These are phyloP conservation scores for Leccinum rimulosum DNA, from an alignment of 768 basidiomycete species.

Conservation along the genomic window DNA sequence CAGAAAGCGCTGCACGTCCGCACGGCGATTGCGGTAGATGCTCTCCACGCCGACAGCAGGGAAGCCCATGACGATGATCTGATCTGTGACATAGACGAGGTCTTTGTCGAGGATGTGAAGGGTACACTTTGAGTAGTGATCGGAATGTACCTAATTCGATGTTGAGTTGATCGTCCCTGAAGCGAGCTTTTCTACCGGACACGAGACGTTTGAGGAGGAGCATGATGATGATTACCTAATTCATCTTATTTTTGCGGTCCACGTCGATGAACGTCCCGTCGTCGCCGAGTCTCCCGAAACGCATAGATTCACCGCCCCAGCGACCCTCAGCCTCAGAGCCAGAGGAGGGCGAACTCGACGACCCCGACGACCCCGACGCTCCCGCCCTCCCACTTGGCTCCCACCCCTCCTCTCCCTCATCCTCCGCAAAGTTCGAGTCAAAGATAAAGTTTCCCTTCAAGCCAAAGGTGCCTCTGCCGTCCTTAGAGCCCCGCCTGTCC, in stretches of 20 bases:
- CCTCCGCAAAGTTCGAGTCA: constrained; percentile 34
- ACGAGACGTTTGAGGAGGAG: constrained; percentile 72
- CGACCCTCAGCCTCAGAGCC: constrained; percentile 59
- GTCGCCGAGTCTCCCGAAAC: constrained; percentile 39
- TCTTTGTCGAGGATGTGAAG: constrained; percentile 34
- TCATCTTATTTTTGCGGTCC: background rate
- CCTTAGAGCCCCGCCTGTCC: constrained; percentile 32
- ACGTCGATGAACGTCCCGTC: constrained; percentile 14
- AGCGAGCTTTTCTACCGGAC: constrained; percentile 79
- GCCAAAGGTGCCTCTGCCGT: constrained; percentile 24
- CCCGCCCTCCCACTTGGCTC: constrained; percentile 8
- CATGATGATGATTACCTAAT: constrained; percentile 38
- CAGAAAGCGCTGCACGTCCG: constrained; percentile 74
- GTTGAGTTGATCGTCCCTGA: constrained; percentile 61
- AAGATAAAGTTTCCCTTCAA: constrained; percentile 81
- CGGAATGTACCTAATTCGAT: constrained; percentile 64
- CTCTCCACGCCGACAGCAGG: constrained; percentile 78
- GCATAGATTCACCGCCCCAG: constrained; percentile 60
- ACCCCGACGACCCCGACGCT: constrained; percentile 33
- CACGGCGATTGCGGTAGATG: constrained; percentile 74
- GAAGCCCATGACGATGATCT: constrained; percentile 79
- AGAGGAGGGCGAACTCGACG: constrained; percentile 83
- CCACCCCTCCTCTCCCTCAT: constrained; percentile 34
- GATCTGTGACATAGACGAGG: constrained; percentile 69
- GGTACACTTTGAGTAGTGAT: constrained; percentile 10